Base-by-base conservation (phyloP, 768 basidiomycete species). In the Naganishia vishniacii region DNA sequence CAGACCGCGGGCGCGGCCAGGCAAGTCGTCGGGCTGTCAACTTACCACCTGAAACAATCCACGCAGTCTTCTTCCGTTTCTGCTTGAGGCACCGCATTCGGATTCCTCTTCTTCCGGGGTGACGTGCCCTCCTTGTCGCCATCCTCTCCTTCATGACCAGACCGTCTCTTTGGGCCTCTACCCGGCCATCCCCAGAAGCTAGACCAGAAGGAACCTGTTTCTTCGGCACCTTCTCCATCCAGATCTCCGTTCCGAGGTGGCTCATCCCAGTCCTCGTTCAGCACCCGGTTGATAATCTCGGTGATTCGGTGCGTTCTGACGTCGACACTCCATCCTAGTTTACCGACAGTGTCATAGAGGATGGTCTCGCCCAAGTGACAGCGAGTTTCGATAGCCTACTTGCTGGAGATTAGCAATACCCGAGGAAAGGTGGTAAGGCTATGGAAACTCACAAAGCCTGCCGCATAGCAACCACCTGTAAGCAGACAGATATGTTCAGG, bases 311-410 rank as follows among this genome's bases (percentile, higher is more conserved):
- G 90, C 8, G 84, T 87, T 18, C 85, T 80, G 18, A 88, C 72
- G 69, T 87, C 84, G 23, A 89, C 89, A 18, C 80, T 78, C 93
- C 93, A 95, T 0, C 84, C 83, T 15, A 86, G 81, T 70, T 86
- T 84, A 20, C 83, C 83, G 29, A 95, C 88, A 0, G 91, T 91
- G 75, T 97, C 92, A 74, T 91, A 94, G 6, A 85, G 79, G 53
- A 88, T 84, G 16, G 85, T 83, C 72, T 87, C 84, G 25, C 94
- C 94, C 0, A 88, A 81, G 74, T 97, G 94, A 71, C 94, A 98
- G n/a, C 56, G 60, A 8, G 71, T 67, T 58, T 78, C 78, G n/a
- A 78, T 62, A 0, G 76, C 73, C 73, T 74, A 44, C 13, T 26
- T n/a, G 31, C 13, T 37, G 7, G 8, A 37, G 15, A 15, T 37